Percentiles rank a stretch among this genome's conserved stretches.
Evolutionary conservation across 345 rosid species (phyloP).

Genomic region (Raphanus raphanistrum): DNA sequence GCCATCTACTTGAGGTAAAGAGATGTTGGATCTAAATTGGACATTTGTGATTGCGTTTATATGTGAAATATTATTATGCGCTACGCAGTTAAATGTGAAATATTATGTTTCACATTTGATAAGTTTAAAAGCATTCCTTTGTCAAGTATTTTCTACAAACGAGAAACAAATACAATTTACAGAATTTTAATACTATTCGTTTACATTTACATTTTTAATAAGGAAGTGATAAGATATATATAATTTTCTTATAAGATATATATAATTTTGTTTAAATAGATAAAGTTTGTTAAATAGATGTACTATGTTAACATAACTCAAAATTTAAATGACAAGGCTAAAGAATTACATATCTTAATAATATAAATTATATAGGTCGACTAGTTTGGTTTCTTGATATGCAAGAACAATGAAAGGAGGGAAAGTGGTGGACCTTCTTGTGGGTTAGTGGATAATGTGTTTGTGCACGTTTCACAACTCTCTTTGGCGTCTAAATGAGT

Average conservation of each 20-base stretch:
- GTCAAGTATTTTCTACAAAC: not conserved
- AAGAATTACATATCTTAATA: not conserved
- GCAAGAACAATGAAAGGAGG: constrained; percentile 26
- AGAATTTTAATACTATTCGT: not conserved
- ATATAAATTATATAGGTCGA: not conserved
- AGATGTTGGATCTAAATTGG: not conserved
- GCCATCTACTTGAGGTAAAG: constrained; percentile 1
- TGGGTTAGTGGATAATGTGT: constrained; percentile 40
- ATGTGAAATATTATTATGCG: not conserved
- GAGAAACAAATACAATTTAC: not conserved
- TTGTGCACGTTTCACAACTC: constrained; percentile 36
- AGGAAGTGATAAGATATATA: not conserved
- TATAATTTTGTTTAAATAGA: not conserved
- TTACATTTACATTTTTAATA: not conserved
- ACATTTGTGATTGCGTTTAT: not conserved
- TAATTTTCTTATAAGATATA: not conserved
- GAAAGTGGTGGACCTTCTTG: constrained; percentile 35
- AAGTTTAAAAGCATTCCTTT: not conserved
- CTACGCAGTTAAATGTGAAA: not conserved
- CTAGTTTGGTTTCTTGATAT: constrained; percentile 30
- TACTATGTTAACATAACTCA: not conserved
- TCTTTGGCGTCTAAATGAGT: constrained; percentile 20
- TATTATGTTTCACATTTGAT: not conserved
- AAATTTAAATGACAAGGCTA: not conserved
- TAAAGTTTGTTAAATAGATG: too few species aligned